A percentile compares a stretch with the other conserved stretches of the same genome.
Conservation (phyloP, 1,284 basidiomycete genomes). For the Heimioporus retisporus region DNA sequence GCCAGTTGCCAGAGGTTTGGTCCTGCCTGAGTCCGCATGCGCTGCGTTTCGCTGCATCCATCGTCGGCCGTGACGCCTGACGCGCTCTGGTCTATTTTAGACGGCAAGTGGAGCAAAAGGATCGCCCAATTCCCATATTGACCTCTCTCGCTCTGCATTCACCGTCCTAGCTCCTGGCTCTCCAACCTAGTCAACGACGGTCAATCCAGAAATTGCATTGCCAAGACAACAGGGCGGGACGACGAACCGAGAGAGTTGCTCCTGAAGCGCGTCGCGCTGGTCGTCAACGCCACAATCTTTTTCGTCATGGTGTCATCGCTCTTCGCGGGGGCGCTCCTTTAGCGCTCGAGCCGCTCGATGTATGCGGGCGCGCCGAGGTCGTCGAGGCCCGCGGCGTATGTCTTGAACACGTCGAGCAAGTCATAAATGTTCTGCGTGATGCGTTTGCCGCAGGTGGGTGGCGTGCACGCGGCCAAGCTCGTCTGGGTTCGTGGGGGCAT, state of each 20-base stretch:
- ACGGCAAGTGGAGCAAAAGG: no score
- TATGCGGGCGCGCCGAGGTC: constrained; percentile 36
- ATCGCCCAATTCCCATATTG: no score
- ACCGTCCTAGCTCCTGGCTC: no score
- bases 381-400: not conserved
- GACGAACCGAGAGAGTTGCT: constrained; percentile 24
- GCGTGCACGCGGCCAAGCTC: not conserved
- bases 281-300: constrained; percentile 48
- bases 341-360: constrained; percentile 53
- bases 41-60: no score
- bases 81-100: no score
- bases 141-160: no score
- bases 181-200: no score
- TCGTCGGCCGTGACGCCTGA: no score
- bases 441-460: constrained; percentile 26
- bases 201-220: no score
- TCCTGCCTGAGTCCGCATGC: no score
- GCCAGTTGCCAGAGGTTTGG: no score
- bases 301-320: constrained; percentile 49
- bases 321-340: constrained; percentile 47
- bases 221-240: not conserved
- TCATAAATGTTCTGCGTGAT: constrained; percentile 20
- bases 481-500: not conserved
- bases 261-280: constrained; percentile 39
- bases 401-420: constrained; percentile 1